Percentiles rank a stretch among this genome's conserved stretches.
Evolutionary conservation across 805 yeast species (phyloP).

Genomic region (Komagataella populi): DNA sequence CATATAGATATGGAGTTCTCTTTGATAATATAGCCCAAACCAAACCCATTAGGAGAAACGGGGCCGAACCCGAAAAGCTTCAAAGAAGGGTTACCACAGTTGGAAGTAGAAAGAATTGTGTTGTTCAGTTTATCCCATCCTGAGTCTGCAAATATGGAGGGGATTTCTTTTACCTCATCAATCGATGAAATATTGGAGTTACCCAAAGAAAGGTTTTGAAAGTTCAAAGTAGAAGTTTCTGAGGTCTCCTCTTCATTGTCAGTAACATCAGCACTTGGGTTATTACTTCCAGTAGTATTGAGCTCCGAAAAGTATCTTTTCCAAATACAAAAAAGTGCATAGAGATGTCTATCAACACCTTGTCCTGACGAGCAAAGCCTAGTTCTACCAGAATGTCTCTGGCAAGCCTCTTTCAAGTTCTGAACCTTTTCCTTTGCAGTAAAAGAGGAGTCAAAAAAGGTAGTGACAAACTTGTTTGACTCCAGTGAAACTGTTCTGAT

Average conservation of each 20-base stretch:
- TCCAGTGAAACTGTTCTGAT: conserved; percentile 74
- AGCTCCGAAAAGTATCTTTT: conserved; percentile 36
- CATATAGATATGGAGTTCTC: conserved; percentile 68
- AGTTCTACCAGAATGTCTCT: conserved; percentile 54
- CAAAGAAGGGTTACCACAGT: conserved; percentile 87
- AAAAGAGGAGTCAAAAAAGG: conserved; percentile 58
- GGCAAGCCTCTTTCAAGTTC: conserved; percentile 55
- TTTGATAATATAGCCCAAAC: conserved; percentile 85
- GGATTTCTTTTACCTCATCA: conserved; percentile 29
- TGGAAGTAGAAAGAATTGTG: conserved; percentile 69
- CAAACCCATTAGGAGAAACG: conserved; percentile 79
- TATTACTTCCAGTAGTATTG: conserved; percentile 5
- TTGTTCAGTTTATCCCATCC: conserved; percentile 84
- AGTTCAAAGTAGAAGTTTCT: conserved; percentile 18
- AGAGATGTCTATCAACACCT: conserved; percentile 89
- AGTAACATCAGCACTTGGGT: conserved; percentile 1
- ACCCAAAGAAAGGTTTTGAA: conserved; percentile 8
- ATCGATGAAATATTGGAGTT: conserved; percentile 9
- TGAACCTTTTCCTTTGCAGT: conserved; percentile 46
- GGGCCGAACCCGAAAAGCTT: conserved; percentile 89
- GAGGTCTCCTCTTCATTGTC: conserved; percentile 13
- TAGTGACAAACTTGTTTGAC: conserved; percentile 70
- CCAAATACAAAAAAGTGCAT: conserved; percentile 83
- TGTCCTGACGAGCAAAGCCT: conserved; percentile 57
- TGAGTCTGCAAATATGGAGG: conserved; percentile 66